Percentiles rank a stretch among this genome's conserved stretches.
Evolutionary conservation across 495 filamentous ascomycete genomes (phyloP).

Genomic region (Chaetomium tenue): DNA sequence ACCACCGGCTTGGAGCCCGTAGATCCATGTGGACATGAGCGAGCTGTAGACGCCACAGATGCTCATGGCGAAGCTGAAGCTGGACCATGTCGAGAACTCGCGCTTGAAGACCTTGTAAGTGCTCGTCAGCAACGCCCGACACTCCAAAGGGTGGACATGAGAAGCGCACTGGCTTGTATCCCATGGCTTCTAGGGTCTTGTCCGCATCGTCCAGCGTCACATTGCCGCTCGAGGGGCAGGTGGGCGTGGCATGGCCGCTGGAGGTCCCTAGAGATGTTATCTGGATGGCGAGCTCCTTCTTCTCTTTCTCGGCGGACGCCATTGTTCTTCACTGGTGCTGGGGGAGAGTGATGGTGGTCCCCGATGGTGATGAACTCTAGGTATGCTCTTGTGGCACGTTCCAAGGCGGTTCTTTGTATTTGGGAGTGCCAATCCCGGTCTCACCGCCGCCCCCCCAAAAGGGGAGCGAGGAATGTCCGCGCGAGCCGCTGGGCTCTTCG

Average conservation of each 20-base stretch:
- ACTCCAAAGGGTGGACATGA: background rate
- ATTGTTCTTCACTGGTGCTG: background rate
- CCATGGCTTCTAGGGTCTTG: constrained; percentile 36
- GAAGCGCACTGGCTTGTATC: constrained; percentile 36
- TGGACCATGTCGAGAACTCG: constrained; percentile 61
- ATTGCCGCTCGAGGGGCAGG: constrained; percentile 14
- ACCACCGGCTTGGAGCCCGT: constrained; percentile 60
- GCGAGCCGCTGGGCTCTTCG: background rate
- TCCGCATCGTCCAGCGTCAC: constrained; percentile 31
- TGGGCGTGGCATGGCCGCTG: constrained; percentile 10
- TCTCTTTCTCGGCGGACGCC: background rate
- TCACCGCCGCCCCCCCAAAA: background rate
- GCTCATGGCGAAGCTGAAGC: constrained; percentile 63
- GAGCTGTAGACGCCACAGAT: constrained; percentile 61
- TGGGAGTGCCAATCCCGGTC: background rate
- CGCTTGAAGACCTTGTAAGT: constrained; percentile 56
- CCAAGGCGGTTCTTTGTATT: background rate
- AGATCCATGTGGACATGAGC: constrained; percentile 60
- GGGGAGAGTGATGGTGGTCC: background rate
- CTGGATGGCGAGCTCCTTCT: background rate
- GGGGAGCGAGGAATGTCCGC: background rate
- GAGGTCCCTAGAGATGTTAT: background rate
- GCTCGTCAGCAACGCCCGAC: background rate
- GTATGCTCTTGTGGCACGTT: too few species aligned
- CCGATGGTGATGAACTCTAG: background rate